Conservation (phyloP, 2,329 filamentous ascomycete species). For the Hortaea werneckii region DNA sequence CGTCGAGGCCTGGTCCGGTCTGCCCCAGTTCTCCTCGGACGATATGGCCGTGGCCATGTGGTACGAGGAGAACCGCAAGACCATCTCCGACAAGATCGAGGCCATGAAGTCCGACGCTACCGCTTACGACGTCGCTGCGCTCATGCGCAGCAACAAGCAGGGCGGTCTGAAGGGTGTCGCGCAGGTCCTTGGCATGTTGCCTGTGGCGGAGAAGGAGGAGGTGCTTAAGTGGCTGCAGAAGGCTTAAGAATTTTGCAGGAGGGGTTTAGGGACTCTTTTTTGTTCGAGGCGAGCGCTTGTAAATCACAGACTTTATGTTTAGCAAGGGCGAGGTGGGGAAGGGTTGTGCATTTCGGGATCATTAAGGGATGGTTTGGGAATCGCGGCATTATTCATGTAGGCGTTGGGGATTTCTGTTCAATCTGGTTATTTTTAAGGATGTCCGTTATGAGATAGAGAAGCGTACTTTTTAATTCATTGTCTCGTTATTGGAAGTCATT, state of each 20-base stretch:
- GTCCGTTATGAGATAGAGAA: too few relatives aligned
- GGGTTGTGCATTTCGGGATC: too few relatives aligned
- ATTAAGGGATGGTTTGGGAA: too few relatives aligned
- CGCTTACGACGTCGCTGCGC: slow-evolving; percentile 57
- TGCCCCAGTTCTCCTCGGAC: slow-evolving; percentile 65
- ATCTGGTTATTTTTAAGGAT: too few relatives aligned
- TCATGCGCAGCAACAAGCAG: slow-evolving; percentile 56
- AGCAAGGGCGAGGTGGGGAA: too few relatives aligned
- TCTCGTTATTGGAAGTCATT: too few relatives aligned
- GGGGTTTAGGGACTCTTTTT: too few relatives aligned
- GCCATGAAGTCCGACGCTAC: slow-evolving; percentile 66
- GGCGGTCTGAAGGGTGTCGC: slow-evolving; percentile 75
- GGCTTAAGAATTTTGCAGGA: background rate
- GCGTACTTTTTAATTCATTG: too few relatives aligned
- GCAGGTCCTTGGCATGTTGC: slow-evolving; percentile 75
- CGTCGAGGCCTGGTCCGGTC: slow-evolving; percentile 72
- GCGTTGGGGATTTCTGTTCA: too few relatives aligned
- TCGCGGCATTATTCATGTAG: too few relatives aligned
- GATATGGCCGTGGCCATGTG: slow-evolving; percentile 81
- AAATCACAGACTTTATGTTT: too few relatives aligned
- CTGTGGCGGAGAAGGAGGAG: slow-evolving; percentile 78
- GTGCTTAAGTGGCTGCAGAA: slow-evolving; percentile 48
- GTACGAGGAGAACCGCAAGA: slow-evolving; percentile 92
- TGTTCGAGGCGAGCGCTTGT: too few relatives aligned
- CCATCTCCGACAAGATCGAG: slow-evolving; percentile 75